Percentiles rank a stretch among this genome's conserved stretches.
phyloP scores from a whole-genome alignment of 1,284 basidiomycete species.

The Fomitopsis betulina region DNA sequence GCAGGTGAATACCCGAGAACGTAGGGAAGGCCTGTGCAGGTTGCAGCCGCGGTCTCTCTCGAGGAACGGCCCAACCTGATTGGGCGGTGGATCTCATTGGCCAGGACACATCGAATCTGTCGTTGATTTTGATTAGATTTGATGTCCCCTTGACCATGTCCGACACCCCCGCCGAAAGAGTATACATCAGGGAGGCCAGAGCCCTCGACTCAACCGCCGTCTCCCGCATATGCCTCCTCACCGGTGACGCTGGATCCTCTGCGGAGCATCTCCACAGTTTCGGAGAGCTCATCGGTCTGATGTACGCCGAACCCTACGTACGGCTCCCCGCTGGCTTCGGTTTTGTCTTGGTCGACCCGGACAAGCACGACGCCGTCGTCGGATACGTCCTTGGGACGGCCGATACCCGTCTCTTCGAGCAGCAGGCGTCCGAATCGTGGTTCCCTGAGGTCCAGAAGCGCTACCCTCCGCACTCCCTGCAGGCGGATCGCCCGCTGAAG shows the following conservation, averaged over 20 bases:
- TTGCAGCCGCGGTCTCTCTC: no score
- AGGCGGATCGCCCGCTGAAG: slow-evolving; percentile 28
- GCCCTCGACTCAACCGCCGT: slow-evolving; percentile 50
- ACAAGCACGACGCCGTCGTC: slow-evolving; percentile 36
- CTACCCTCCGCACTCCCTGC: slow-evolving; percentile 31
- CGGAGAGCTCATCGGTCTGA: slow-evolving; percentile 59
- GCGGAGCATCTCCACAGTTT: slow-evolving; percentile 57
- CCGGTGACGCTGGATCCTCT: slow-evolving; percentile 63
- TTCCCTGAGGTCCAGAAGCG: slow-evolving; percentile 51
- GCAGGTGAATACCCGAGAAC: no score
- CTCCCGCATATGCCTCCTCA: slow-evolving; percentile 69
- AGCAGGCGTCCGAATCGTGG: slow-evolving; percentile 46
- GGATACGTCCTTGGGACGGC: slow-evolving; percentile 60
- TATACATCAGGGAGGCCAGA: slow-evolving; percentile 49
- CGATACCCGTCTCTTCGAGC: slow-evolving; percentile 57
- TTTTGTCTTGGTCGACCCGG: slow-evolving; percentile 63
- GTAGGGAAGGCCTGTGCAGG: no score
- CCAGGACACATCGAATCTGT: no score
- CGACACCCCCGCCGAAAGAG: background rate
- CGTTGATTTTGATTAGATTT: no score
- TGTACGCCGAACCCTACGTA: slow-evolving; percentile 71
- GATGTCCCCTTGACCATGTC: background rate
- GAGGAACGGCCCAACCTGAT: no score
- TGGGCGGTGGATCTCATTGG: no score
- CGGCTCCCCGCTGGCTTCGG: slow-evolving; percentile 63